phyloP scores from a whole-genome alignment of 2,329 filamentous ascomycete genomes.

The Uncinocarpus reesii region DNA sequence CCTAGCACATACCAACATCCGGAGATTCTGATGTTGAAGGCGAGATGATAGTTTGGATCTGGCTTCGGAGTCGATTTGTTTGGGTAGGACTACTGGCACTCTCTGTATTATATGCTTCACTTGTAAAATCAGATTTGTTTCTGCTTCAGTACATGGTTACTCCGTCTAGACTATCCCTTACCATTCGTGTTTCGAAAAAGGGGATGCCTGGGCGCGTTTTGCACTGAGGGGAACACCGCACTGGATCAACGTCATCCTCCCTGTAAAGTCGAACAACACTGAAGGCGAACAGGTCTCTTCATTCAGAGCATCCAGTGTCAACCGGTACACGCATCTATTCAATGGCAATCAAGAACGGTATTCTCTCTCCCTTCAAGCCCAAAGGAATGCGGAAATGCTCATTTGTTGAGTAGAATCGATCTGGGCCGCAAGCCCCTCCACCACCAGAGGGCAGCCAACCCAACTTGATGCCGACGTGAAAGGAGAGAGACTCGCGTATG shows the following conservation, averaged over 20 bases:
- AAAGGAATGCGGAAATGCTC: slow-evolving; percentile 11
- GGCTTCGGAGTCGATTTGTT: neutral
- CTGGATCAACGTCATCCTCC: slow-evolving; percentile 3
- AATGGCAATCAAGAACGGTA: slow-evolving; percentile 41
- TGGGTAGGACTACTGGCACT: slow-evolving; percentile 3
- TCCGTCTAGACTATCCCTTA: neutral
- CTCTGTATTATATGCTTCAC: slow-evolving; percentile 3
- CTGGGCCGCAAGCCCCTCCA: slow-evolving; percentile 74
- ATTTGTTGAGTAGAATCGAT: slow-evolving; percentile 50
- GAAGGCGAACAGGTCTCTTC: neutral
- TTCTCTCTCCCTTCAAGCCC: neutral
- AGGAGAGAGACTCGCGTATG: slow-evolving; percentile 85
- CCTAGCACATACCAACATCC: slow-evolving; percentile 85
- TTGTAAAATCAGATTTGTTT: neutral
- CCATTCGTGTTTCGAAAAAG: neutral
- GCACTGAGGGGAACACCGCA: neutral
- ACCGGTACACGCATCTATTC: neutral
- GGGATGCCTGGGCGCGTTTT: neutral
- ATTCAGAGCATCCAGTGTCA: neutral
- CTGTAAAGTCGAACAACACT: neutral
- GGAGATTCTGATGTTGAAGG: slow-evolving; percentile 50
- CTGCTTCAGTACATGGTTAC: neutral
- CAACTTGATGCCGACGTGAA: slow-evolving; percentile 80
- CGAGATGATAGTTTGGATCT: neutral
- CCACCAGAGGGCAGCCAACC: slow-evolving; percentile 75